phyloP scores from a whole-genome alignment of 345 rosid genomes.

The Microthlaspi erraticum region DNA sequence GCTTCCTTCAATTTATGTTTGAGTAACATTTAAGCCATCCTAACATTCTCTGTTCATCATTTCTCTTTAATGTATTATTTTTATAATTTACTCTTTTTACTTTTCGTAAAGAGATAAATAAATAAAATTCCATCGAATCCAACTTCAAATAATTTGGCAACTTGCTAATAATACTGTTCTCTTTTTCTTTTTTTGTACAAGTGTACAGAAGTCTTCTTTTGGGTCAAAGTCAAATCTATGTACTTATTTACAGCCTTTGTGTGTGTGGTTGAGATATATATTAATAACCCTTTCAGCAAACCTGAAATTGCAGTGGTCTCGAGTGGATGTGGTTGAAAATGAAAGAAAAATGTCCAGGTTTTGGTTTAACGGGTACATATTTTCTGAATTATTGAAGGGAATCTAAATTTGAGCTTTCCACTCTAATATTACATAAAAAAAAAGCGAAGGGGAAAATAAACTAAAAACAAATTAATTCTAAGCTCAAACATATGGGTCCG shows the following conservation, averaged over 20 bases:
- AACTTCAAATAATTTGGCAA: conserved; percentile 35
- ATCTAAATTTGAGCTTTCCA: background rate
- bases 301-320: conserved; percentile 17
- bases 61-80: conserved; percentile 23
- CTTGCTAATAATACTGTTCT: conserved; percentile 40
- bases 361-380: conserved; percentile 8
- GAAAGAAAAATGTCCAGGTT: conserved; percentile 14
- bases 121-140: conserved; percentile 19
- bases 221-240: conserved; percentile 52
- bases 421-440: background rate
- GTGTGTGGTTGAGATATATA: conserved; percentile 25
- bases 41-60: conserved; percentile 61
- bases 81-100: conserved; percentile 9
- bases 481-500: conserved; percentile 6
- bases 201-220: conserved; percentile 42
- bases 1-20: conserved; percentile 48
- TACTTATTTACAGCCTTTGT: conserved; percentile 28
- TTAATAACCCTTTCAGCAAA: conserved; percentile 18
- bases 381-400: background rate
- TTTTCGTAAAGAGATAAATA: conserved; percentile 14
- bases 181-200: conserved; percentile 32
- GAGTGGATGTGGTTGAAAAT: conserved; percentile 24
- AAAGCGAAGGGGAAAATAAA: background rate
- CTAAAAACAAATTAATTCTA: background rate
- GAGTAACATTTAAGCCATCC: conserved; percentile 66